Conservation (phyloP, 345 rosid species). For the Hypericum perforatum region DNA sequence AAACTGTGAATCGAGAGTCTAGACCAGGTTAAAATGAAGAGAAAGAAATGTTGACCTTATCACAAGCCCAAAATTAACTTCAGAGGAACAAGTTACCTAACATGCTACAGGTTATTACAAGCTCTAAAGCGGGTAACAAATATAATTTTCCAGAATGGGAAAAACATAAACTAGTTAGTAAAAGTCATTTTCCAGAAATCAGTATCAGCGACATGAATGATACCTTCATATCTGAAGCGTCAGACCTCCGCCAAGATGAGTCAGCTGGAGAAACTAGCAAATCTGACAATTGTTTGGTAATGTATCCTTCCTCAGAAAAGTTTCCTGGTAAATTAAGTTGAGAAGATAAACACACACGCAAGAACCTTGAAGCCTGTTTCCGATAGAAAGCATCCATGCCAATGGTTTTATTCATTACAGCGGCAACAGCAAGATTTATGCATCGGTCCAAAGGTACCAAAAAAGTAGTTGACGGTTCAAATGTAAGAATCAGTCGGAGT, state of each 20-base stretch:
- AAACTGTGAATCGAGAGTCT: no score
- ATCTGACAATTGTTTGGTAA: slow-evolving; percentile 51
- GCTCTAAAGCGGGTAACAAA: no score
- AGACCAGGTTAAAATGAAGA: no score
- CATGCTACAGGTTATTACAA: no score
- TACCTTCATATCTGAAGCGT: slow-evolving; percentile 77
- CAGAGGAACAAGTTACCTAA: no score
- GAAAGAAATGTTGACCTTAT: no score
- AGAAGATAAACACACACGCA: slow-evolving; percentile 80
- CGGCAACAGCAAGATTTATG: slow-evolving; percentile 91
- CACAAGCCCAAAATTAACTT: no score
- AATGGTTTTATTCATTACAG: slow-evolving; percentile 54
- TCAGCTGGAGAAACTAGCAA: slow-evolving; percentile 59
- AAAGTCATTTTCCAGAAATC: background rate
- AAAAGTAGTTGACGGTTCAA: slow-evolving; percentile 93
- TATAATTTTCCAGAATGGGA: no score
- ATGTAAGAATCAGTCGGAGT: slow-evolving; percentile 88
- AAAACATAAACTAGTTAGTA: background rate
- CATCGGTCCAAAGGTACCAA: slow-evolving; percentile 88
- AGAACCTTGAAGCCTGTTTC: slow-evolving; percentile 82
- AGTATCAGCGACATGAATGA: background rate
- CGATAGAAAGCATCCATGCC: slow-evolving; percentile 72
- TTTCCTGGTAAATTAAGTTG: slow-evolving; percentile 95
- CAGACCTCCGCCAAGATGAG: slow-evolving; percentile 62
- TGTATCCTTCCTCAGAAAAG: slow-evolving; percentile 58